Base-by-base conservation (phyloP, 208 protist genomes). In the Lotmaria passim region DNA sequence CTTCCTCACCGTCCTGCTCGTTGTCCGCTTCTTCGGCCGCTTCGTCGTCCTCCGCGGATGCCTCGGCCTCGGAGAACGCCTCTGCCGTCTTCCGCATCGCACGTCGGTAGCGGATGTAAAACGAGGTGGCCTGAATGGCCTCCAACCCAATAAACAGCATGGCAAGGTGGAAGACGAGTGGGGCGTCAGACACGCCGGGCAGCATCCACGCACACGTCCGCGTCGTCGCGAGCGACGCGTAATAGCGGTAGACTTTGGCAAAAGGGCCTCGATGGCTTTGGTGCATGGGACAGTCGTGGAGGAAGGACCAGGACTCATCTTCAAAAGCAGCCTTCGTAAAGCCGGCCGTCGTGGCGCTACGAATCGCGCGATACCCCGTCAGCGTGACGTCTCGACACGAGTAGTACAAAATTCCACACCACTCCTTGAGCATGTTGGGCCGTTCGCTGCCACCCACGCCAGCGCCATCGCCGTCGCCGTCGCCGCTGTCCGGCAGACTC, bases 161-260 rank as follows among this genome's bases (percentile, higher is more conserved):
- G 11, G 64, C 57, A n/a, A 78, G 3, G 53, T 78, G 77, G 3
- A 78, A 1, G 28, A 82, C 71, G 17, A 82, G 51, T 1, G 70
- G 52, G 30, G 71, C 72, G 44, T 75, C 72, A 4, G 1, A 23
- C 7, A 56, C 50, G 10, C 52, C 50, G 0, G 52, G 66, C 17
- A 74, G 63, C 67, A 62, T 51, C 48, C 53, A 51, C 15, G 74
- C 8, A 43, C 67, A 69, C 24, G 53, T 36, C 28, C 63, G 71
- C 6, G 71, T 77, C 8, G 71, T 77, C 15, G 57, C 26, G 24
- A 77, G 63, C 14, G 53, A 44, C 6, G 39, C 43, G 71, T 77
- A 71, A 43, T 15, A 38, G 11, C 39, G 10, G 15, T 60, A n/a
- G 10, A 57, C 6, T 0, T 2, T 14, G 10, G 43, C 30, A 51